Evolutionary conservation across 2,329 filamentous ascomycete genomes (phyloP), one percentile per base, ranked within the genome.

Genomic region (Neoascochyta sp.): DNA sequence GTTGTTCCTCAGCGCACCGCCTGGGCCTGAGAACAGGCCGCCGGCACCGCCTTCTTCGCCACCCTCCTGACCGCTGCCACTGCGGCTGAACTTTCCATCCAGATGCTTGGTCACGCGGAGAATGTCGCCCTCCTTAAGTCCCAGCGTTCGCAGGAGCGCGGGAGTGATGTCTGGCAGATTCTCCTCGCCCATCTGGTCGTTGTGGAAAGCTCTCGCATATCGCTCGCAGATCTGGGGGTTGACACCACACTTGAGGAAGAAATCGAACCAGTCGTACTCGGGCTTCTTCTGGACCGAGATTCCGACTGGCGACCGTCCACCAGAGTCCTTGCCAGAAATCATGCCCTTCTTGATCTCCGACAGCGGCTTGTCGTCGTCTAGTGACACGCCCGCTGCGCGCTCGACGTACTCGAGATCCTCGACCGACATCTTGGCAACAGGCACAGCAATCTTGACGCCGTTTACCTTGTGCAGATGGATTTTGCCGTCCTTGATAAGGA

Each of bases 401-500:
- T 98, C 92, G 33, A 98, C 90, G 52, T 93, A 96, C 64, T 95
- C 90, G 21, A 98, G 73, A 64, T 98, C 92, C 54, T 90, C 85
- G 22, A 88, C 74, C 1, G 90, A 93, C 92, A 98, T 98, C 62
- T 98, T 98, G 21, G 80, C 73, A 16, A 96, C 79, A 3, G 92
- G 92, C 4, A 98, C 92, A 7, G 92, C 92, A 63, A 98, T 98
- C 65, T 96, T 96, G 52, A 98, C 88, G 20, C 92, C 92, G 58
- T 98, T 98, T 66, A 87, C 76, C 69, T 98, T 98, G 70, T 98
- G 92, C 13, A 98, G 72, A 64, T 98, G 93, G 45, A 98, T 93
- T 65, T 96, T 96, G 43, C 89, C 87, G 58, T 96, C 92, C 60
- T 87, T 87, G 29, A 96, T 75, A 16, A 88, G 90, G 29, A 98